Evolutionary conservation across 805 yeast species (phyloP).

Genomic region (Zygosaccharomyces bisporus): DNA sequence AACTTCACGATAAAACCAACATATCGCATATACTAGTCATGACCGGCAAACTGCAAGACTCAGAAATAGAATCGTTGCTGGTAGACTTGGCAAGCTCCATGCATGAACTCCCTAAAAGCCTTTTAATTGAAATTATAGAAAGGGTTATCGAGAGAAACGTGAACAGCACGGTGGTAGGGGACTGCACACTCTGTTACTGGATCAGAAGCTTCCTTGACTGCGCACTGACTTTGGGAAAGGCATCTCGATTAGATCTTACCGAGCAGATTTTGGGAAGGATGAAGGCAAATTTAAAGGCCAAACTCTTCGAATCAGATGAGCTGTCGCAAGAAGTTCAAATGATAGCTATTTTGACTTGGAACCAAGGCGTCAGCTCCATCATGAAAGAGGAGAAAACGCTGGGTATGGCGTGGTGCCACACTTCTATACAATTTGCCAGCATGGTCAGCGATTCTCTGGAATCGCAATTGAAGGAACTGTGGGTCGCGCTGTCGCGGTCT

Average conservation of each 20-base stretch:
- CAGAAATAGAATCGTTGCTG: slow-evolving; percentile 26
- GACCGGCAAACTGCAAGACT: slow-evolving; percentile 13
- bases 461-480: slow-evolving; percentile 25
- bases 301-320: not conserved
- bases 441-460: slow-evolving; percentile 30
- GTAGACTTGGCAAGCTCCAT: slow-evolving; percentile 17
- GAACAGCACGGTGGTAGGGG: slow-evolving; percentile 10
- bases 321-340: slow-evolving; percentile 36
- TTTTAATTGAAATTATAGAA: slow-evolving; percentile 20
- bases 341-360: slow-evolving; percentile 40
- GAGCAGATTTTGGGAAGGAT: slow-evolving; percentile 10
- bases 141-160: slow-evolving; percentile 28
- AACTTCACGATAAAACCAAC: slow-evolving; percentile 22
- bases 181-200: slow-evolving; percentile 31
- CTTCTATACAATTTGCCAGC: slow-evolving; percentile 28
- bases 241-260: slow-evolving; percentile 1
- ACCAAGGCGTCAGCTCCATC: slow-evolving; percentile 35
- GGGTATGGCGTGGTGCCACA: slow-evolving; percentile 32
- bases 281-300: not conserved
- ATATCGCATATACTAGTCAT: slow-evolving; percentile 22
- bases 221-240: slow-evolving; percentile 1
- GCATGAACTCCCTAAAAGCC: slow-evolving; percentile 18
- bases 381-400: slow-evolving; percentile 21
- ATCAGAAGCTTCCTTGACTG: slow-evolving; percentile 25
- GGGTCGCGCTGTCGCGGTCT: slow-evolving; percentile 29